Conservation (phyloP, 352 stramenopile species). For the Halophytophthora polymorphica region DNA sequence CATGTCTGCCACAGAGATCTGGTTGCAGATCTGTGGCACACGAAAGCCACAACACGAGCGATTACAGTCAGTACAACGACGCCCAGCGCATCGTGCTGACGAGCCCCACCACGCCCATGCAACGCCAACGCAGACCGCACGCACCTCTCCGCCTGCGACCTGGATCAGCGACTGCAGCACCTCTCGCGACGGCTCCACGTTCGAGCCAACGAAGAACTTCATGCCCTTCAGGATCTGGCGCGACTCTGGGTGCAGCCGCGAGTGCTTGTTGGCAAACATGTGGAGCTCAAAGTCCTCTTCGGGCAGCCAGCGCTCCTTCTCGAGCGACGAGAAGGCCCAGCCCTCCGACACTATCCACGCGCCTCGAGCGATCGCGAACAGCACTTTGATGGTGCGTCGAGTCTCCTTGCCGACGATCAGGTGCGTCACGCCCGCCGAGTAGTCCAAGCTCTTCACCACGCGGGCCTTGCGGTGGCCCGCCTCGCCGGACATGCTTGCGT, state of each 20-base stretch:
- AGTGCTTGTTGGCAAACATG: slow-evolving; percentile 46
- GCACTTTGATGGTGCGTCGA: slow-evolving; percentile 81
- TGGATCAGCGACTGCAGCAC: slow-evolving; percentile 72
- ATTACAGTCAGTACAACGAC: slow-evolving; percentile 1
- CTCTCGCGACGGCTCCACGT: slow-evolving; percentile 68
- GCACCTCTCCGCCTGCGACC: slow-evolving; percentile 71
- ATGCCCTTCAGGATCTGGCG: slow-evolving; percentile 58
- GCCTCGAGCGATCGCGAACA: slow-evolving; percentile 78
- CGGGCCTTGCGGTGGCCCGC: slow-evolving; percentile 55
- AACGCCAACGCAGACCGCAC: neutral
- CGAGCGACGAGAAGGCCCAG: slow-evolving; percentile 79
- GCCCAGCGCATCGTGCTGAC: neutral
- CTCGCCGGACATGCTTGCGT: slow-evolving; percentile 54
- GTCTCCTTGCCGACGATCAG: slow-evolving; percentile 65
- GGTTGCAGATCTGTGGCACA: slow-evolving; percentile 56
- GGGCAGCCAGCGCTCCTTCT: slow-evolving; percentile 63
- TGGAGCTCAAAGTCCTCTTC: slow-evolving; percentile 67
- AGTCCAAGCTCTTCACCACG: slow-evolving; percentile 78
- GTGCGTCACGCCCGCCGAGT: slow-evolving; percentile 68
- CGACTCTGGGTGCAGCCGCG: slow-evolving; percentile 38
- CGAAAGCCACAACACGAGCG: slow-evolving; percentile 1
- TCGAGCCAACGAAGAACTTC: slow-evolving; percentile 73
- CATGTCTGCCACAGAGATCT: slow-evolving; percentile 61
- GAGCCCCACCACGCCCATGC: neutral
- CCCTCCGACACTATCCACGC: slow-evolving; percentile 78